phyloP scores from a whole-genome alignment of 495 filamentous ascomycete species.

The Lasiosphaeria hispida region DNA sequence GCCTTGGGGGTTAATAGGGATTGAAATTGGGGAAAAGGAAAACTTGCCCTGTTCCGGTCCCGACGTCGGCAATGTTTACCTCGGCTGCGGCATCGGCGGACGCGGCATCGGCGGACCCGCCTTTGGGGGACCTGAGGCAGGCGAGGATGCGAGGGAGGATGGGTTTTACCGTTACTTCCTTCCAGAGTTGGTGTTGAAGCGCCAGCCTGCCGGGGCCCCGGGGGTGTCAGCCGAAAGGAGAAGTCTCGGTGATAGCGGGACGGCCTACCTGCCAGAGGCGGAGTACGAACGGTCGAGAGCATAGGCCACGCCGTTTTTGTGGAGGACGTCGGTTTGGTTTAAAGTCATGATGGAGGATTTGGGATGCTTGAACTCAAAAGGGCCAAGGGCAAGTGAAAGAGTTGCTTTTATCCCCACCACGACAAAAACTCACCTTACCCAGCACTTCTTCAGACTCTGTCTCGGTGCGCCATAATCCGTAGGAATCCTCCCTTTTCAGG shows the following conservation, averaged over 20 bases:
- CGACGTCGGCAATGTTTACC: conserved; percentile 10
- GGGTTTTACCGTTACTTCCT: not conserved
- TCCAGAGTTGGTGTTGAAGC: conserved; percentile 9
- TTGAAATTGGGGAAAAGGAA: not conserved
- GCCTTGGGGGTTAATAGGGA: too few relatives aligned
- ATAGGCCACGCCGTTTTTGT: not conserved
- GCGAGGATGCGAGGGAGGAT: conserved; percentile 5
- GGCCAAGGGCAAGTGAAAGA: too few relatives aligned
- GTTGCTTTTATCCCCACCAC: too few relatives aligned
- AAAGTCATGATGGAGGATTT: too few relatives aligned
- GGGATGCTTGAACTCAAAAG: too few relatives aligned
- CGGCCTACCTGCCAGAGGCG: conserved; percentile 2
- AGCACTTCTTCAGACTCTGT: too few relatives aligned
- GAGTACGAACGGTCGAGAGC: conserved; percentile 6
- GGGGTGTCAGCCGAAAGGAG: too few relatives aligned
- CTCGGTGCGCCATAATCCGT: too few relatives aligned
- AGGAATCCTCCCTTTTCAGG: too few relatives aligned
- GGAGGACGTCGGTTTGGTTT: not conserved
- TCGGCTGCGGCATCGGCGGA: not conserved
- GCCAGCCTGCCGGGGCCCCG: not conserved
- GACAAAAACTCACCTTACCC: too few relatives aligned
- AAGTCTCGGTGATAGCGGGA: not conserved
- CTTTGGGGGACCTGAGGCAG: not conserved
- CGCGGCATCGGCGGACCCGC: not conserved
- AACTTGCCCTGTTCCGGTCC: conserved; percentile 9